These are phyloP conservation scores for Leishmania gerbilli DNA, from an alignment of 208 protist genomes.

Conservation along the genomic window DNA sequence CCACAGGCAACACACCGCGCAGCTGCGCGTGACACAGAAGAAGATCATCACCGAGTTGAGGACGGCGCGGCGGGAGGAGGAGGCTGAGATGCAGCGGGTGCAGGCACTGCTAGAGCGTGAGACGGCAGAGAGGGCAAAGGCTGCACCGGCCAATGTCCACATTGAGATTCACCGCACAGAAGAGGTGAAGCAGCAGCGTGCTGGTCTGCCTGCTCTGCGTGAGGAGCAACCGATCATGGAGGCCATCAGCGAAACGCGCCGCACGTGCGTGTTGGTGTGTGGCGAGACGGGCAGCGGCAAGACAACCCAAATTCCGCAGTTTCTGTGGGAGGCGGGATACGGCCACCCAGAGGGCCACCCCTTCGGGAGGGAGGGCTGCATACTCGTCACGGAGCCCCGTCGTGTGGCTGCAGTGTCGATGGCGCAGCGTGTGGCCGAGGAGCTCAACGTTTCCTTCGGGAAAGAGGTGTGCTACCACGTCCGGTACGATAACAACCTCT, in stretches of 20 bases:
- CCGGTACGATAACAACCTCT: constrained; percentile 97
- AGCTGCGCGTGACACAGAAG: constrained; percentile 38
- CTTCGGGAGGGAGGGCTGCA: constrained; percentile 79
- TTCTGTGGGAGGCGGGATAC: constrained; percentile 92
- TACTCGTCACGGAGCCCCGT: constrained; percentile 99
- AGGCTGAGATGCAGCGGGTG: constrained; percentile 23
- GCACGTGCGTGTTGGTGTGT: constrained; percentile 93
- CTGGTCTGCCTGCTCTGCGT: constrained; percentile 79
- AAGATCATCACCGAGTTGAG: constrained; percentile 48
- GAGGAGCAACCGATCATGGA: constrained; percentile 93
- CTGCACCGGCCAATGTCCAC: constrained; percentile 60
- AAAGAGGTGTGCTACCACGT: constrained; percentile 97
- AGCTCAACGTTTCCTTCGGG: constrained; percentile 92
- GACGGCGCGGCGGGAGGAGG: constrained; percentile 26
- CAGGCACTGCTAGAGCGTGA: constrained; percentile 35
- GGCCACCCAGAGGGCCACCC: constrained; percentile 66
- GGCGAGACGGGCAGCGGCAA: constrained; percentile 99
- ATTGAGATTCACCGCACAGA: constrained; percentile 59
- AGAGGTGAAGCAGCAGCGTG: constrained; percentile 62
- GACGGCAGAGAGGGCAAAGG: constrained; percentile 41
- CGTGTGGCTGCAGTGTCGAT: constrained; percentile 99
- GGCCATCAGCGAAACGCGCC: constrained; percentile 71
- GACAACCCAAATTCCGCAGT: constrained; percentile 96
- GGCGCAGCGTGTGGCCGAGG: constrained; percentile 97
- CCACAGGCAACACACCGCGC: constrained; percentile 36